These are phyloP conservation scores for Cinnamomum chago DNA, from an alignment of 164 flowering plant genomes.

Conservation along the genomic window DNA sequence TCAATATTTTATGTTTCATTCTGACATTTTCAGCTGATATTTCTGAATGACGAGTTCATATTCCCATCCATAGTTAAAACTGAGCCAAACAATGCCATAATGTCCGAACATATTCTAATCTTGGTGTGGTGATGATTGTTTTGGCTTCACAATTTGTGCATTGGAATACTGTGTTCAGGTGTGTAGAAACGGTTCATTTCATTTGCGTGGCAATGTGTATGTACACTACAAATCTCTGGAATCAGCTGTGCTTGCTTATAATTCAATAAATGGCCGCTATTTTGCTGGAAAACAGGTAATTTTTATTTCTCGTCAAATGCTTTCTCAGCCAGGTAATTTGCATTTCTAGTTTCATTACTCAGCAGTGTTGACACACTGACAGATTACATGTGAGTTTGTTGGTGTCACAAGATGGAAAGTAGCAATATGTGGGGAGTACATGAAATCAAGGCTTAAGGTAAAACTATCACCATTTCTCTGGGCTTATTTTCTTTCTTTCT, in stretches of 20 bases:
- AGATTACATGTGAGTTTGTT: slow-evolving; percentile 82
- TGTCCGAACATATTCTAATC: background rate
- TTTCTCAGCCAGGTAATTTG: slow-evolving; percentile 46
- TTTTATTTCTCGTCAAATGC: slow-evolving; percentile 1
- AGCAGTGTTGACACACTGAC: slow-evolving; percentile 7
- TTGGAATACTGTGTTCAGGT: slow-evolving; percentile 45
- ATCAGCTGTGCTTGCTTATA: slow-evolving; percentile 71
- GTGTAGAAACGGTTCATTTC: slow-evolving; percentile 82
- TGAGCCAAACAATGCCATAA: background rate
- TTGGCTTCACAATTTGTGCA: background rate
- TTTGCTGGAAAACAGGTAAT: slow-evolving; percentile 96
- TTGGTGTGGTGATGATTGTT: background rate
- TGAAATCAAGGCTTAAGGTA: slow-evolving; percentile 84
- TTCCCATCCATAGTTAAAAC: too few species aligned
- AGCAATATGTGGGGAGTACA: slow-evolving; percentile 96
- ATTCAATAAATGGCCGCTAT: slow-evolving; percentile 71
- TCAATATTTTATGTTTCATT: too few species aligned
- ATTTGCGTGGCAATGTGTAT: slow-evolving; percentile 96
- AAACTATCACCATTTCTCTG: background rate
- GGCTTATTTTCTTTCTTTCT: background rate
- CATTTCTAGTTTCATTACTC: background rate
- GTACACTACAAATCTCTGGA: slow-evolving; percentile 81
- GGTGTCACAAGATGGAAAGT: slow-evolving; percentile 84
- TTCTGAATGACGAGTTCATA: too few species aligned
- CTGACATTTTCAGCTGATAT: too few species aligned